Evolutionary conservation across 129 eudicot genomes (phyloP), one percentile per base, ranked within the genome.

Genomic region (Oenanthe sinensis): DNA sequence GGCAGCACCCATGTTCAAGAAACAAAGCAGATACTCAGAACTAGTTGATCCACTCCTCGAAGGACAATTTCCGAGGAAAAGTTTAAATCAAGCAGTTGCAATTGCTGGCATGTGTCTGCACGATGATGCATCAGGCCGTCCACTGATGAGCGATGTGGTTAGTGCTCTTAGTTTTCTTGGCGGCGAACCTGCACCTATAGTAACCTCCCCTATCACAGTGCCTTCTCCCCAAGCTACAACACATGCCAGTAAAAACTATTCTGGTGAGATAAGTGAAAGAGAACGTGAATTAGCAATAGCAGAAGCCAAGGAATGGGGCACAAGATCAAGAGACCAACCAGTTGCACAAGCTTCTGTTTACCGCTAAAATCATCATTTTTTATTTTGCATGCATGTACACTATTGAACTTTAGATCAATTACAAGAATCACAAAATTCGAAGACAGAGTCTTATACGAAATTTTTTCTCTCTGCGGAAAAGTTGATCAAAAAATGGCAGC

Each of bases 81-180:
- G 60, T 48, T 46, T 74, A 20, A 74, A 74, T 28, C 77, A 74
- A 26, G 77, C 60, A 28, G 43, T 74, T 46, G 60, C 77, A 10
- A 36, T 74, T 12, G 77, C 77, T 12, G 77, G 24, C 4, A 74
- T 74, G 77, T 74, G 77, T 74, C 42, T 74, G 17, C 77, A 74
- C 13, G 60, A 46, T 0, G 60, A 74, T 74, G 77, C 77, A 45
- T 12, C 77, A 46, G 43, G 42, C 2, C 77, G 77, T 45, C 77
- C 77, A 74, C 30, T 74, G 42, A 74, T 74, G 58, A 46, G 43
- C 7, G 77, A 74, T 15, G 77, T 74, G 58, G 77, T 74, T 7
- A 74, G 42, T 74, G 77, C 77, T 74, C 77, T 74, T 8, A 74
- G 60, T 15, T 11, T 26, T 74, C 77, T 74, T 74, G 77, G 77